Base-by-base conservation (phyloP, 1,139 yeast genomes). In the Scheffersomyces stambukii region DNA sequence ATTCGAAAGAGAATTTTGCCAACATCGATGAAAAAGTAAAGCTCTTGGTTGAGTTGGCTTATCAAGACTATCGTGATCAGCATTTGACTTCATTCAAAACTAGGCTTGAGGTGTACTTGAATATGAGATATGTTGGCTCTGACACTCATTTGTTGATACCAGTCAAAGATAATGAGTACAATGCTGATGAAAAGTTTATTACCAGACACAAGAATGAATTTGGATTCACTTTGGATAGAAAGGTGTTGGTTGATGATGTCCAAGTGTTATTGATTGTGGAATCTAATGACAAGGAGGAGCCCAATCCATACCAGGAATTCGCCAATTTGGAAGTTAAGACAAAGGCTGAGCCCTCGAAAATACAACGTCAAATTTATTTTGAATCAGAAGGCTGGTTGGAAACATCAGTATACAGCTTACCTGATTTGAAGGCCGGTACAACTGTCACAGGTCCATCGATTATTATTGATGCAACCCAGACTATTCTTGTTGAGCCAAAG, bases 391-490 rank as follows among this genome's bases (percentile, higher is more conserved):
- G 74, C 3, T 72, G 82, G 72, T 33, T 50, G 2, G 59, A 69
- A 3, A 65, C 89, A 1, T 62, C 70, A 0, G 67, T 84, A 1
- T 75, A 57, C 43, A 54, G 62, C 27, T 58, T 83, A 26, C 71
- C 66, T 7, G 60, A 64, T 3, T 57, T 86, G 31, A 32, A 50
- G 2, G 43, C 68, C 7, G 95, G 95, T 3, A 55, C 70, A 8
- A 45, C 54, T 8, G 54, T 88, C 4, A 22, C 40, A 3, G 96
- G 96, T 0, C 96, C 96, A 3, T 85, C 94, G 0, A 75, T 88
- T 41, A 69, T 88, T 36, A 79, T 88, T 13, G 96, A 88, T 54
- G 77, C 76, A 24, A 88, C 95, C 0, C 96, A 88, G 54, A 88
- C 96, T 0, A 78, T 86, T 39, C 70, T 88, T 13, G 71, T 88